These are phyloP conservation scores for Fusarium equiseti DNA, from an alignment of 2,329 filamentous ascomycete species.

Conservation along the genomic window DNA sequence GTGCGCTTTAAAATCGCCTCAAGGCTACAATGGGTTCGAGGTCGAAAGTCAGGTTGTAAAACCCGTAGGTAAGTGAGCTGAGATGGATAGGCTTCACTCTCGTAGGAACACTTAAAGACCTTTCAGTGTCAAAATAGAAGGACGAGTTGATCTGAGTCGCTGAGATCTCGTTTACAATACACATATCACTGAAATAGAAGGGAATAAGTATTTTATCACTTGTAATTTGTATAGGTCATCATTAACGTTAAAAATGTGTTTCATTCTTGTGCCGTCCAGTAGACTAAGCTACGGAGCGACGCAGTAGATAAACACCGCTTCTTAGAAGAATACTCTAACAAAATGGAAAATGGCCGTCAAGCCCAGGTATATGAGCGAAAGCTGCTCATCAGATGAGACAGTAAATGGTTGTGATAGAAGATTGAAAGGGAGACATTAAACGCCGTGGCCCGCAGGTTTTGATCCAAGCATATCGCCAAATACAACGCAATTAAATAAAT, in stretches of 20 bases:
- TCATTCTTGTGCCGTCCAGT: slow-evolving; percentile 36
- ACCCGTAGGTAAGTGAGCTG: background rate
- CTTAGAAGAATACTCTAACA: slow-evolving; percentile 46
- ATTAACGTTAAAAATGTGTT: slow-evolving; percentile 31
- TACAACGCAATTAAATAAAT: slow-evolving; percentile 41
- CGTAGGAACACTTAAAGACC: background rate
- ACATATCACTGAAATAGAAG: background rate
- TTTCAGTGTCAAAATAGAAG: background rate
- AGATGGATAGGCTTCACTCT: background rate
- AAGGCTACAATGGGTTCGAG: background rate
- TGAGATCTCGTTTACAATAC: background rate
- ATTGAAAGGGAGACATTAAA: slow-evolving; percentile 45
- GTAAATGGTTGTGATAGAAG: slow-evolving; percentile 31
- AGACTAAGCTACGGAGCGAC: slow-evolving; percentile 42
- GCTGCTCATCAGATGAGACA: slow-evolving; percentile 38
- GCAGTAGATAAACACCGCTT: slow-evolving; percentile 43
- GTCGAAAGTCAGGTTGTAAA: background rate
- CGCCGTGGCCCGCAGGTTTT: slow-evolving; percentile 51
- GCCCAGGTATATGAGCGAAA: slow-evolving; percentile 44
- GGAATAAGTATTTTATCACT: background rate
- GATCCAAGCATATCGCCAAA: slow-evolving; percentile 49
- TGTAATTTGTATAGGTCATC: slow-evolving; percentile 3
- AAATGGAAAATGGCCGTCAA: slow-evolving; percentile 43
- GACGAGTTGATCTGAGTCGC: background rate
- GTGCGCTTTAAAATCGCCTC: background rate